A percentile compares a stretch with the other conserved stretches of the same genome.
These are phyloP conservation scores for Pogostemon cablin DNA, from an alignment of 257 asterid species.

Conservation along the genomic window DNA sequence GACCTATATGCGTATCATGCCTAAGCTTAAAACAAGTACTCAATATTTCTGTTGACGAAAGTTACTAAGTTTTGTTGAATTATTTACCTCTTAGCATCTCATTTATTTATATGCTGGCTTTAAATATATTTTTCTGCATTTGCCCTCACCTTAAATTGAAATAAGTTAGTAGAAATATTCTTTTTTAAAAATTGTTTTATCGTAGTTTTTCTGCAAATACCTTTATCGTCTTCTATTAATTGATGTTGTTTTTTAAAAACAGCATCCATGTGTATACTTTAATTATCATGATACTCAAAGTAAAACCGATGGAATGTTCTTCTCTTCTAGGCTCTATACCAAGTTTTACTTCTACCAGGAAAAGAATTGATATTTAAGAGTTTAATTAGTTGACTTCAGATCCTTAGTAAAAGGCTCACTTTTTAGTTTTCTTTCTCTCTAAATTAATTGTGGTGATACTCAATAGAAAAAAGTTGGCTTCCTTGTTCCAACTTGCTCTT, in stretches of 20 bases:
- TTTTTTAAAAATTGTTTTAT: too few relatives aligned
- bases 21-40: not conserved
- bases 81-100: not conserved
- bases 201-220: too few relatives aligned
- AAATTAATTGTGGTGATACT: not conserved
- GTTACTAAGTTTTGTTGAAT: not conserved
- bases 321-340: not conserved
- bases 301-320: not conserved
- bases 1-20: not conserved
- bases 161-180: not conserved
- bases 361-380: not conserved
- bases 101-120: not conserved
- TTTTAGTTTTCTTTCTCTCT: not conserved
- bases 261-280: not conserved
- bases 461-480: not conserved
- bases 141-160: not conserved
- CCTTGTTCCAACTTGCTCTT: not conserved
- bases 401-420: not conserved
- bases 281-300: not conserved
- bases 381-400: not conserved
- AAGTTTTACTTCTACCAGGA: not conserved
- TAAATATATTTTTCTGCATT: not conserved
- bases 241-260: constrained; percentile 9
- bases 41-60: not conserved
- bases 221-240: not conserved